phyloP scores from a whole-genome alignment of 306 rosid genomes.

The Malus orientalis region DNA sequence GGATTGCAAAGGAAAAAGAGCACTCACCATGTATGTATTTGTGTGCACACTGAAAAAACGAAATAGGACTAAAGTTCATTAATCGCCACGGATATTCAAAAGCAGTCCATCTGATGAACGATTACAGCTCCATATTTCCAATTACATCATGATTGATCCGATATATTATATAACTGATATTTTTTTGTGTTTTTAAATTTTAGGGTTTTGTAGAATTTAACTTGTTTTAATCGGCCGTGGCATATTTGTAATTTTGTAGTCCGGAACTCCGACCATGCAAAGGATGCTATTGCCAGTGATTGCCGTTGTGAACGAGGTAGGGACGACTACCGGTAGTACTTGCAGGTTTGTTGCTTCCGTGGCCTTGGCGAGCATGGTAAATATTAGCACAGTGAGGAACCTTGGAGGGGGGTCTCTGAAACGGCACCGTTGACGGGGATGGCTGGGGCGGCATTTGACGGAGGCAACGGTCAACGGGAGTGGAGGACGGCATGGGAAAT shows the following conservation, averaged over 20 bases:
- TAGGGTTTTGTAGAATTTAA: neutral
- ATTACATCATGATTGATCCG: constrained; percentile 10
- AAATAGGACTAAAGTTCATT: constrained; percentile 27
- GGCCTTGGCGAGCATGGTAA: constrained; percentile 12
- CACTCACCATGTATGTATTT: constrained; percentile 12
- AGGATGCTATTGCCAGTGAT: constrained; percentile 54
- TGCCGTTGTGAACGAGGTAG: constrained; percentile 61
- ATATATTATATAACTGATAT: neutral
- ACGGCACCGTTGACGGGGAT: constrained; percentile 23
- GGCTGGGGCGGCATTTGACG: constrained; percentile 39
- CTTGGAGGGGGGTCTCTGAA: constrained; percentile 34
- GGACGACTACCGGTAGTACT: constrained; percentile 13
- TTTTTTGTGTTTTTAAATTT: neutral
- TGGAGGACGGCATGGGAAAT: constrained; percentile 9
- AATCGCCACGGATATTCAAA: constrained; percentile 25
- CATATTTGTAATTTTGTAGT: neutral
- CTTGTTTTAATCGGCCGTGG: neutral
- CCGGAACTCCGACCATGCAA: neutral
- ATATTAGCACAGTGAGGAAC: constrained; percentile 39
- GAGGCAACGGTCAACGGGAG: constrained; percentile 20
- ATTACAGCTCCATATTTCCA: constrained; percentile 8
- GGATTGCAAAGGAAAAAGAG: too few species aligned
- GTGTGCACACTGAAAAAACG: neutral
- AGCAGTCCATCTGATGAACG: constrained; percentile 25
- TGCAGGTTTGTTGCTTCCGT: neutral